Evolutionary conservation across 345 rosid species (phyloP).

Genomic region (Dovyalis caffra): DNA sequence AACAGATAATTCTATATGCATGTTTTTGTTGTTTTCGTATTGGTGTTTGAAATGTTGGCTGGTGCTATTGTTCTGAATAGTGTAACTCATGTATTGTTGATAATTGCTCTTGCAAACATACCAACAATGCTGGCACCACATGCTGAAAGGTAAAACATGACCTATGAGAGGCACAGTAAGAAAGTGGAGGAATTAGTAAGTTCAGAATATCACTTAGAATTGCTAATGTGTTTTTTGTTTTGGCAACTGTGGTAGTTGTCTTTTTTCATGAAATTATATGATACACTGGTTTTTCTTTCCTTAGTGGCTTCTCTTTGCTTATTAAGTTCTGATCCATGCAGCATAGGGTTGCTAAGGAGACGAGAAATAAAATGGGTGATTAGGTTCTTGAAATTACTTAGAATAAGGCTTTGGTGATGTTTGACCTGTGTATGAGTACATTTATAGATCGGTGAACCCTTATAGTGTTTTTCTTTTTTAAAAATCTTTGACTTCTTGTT

Average conservation of each 20-base stretch:
- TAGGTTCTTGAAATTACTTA: background rate
- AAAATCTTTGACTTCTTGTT: too few relatives aligned
- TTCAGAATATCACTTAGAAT: background rate
- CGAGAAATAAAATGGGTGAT: background rate
- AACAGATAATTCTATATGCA: background rate
- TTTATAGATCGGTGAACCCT: background rate
- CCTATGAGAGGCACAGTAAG: background rate
- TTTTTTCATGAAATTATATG: background rate
- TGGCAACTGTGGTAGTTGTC: background rate
- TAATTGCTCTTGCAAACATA: background rate
- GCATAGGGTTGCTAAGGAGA: background rate
- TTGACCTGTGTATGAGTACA: background rate
- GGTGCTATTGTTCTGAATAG: background rate
- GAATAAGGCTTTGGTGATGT: background rate
- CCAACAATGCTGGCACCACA: background rate
- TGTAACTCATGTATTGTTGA: background rate
- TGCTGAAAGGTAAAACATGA: background rate
- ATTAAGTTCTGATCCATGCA: background rate
- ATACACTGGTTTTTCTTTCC: background rate
- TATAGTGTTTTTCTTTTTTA: background rate
- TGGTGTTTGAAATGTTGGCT: constrained; percentile 4
- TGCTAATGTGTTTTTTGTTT: background rate
- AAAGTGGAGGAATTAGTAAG: background rate
- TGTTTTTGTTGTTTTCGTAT: background rate
- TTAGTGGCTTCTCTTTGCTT: background rate